Evolutionary conservation across 2,329 filamentous ascomycete genomes (phyloP), one percentile per base, ranked within the genome.

Genomic region (Colletotrichum viniferum): DNA sequence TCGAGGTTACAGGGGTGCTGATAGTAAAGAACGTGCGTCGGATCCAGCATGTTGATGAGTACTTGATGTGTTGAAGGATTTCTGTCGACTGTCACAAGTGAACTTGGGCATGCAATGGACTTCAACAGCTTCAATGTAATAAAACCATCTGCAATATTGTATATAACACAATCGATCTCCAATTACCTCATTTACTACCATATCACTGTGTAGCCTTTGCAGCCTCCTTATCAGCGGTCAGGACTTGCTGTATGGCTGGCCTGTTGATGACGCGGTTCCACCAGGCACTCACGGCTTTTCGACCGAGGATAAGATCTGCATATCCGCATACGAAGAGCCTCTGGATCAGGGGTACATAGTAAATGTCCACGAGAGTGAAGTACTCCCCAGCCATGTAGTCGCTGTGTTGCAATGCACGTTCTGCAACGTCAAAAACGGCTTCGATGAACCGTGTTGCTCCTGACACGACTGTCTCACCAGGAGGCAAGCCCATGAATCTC

Each of bases 331-430:
- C 83, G 73, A 87, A 84, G 74, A 88, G 82, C 77, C 85, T 85
- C 71, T 83, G 82, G 18, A 88, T 81, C 75, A 86, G 76, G 7
- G 86, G 86, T 78, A 88, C 85, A 76, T 89, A 88, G 81, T 85
- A 86, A 77, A 89, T 86, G 79, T 89, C 87, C 52, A 81, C 79
- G 14, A 88, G 83, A 36, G 84, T 85, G 76, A 87, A 88, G 13
- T 82, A 73, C 6, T 84, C 79, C 69, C 87, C 87, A 60, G 86
- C 86, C 86, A 88, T 87, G 79, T 86, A 88, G 18, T 84, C 80
- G 36, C 79, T 82, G 4, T 83, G 32, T n/a, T 83, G 81, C 73
- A 88, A 80, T 34, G 85, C 78, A 61, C 79, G 71, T 77, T 87
- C 86, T 63, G 82, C 84, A 28, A 87, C 80, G 76, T 88, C 86